A percentile compares a stretch with the other conserved stretches of the same genome.
These are phyloP conservation scores for Aquilaria agallochum DNA, from an alignment of 441 rosid species.

Conservation along the genomic window DNA sequence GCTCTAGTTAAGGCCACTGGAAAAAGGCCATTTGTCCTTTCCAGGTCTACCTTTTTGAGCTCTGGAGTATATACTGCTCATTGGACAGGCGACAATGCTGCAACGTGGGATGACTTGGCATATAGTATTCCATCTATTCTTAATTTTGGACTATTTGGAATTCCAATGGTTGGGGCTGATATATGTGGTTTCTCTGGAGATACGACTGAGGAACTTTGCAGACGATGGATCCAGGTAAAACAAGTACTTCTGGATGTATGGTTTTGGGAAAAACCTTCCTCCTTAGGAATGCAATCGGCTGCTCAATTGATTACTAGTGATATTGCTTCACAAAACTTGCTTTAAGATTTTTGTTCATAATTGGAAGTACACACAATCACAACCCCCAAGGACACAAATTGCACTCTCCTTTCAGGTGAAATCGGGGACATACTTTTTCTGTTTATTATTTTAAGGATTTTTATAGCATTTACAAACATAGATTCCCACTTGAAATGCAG, in stretches of 20 bases:
- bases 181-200: constrained; percentile 57
- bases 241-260: background rate
- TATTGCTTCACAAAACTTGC: too few species aligned
- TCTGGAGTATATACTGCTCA: constrained; percentile 80
- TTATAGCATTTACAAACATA: background rate
- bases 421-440: too few species aligned
- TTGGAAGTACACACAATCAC: too few species aligned
- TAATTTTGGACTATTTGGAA: constrained; percentile 66
- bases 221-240: constrained; percentile 77
- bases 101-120: constrained; percentile 67
- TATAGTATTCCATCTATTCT: constrained; percentile 54
- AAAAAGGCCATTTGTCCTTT: constrained; percentile 66
- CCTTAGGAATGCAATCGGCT: too few species aligned
- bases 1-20: constrained; percentile 42
- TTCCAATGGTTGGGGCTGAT: constrained; percentile 91
- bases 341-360: too few species aligned
- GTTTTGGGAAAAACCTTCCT: too few species aligned
- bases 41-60: constrained; percentile 75
- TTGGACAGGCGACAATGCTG: constrained; percentile 81
- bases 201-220: constrained; percentile 72
- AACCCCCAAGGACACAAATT: too few species aligned
- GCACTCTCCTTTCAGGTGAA: too few species aligned
- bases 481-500: constrained; percentile 28
- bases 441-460: background rate
- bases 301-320: too few species aligned